Percentiles rank a stretch among this genome's conserved stretches.
Evolutionary conservation across 345 rosid species (phyloP).

Genomic region (Pugionium dolabratum): DNA sequence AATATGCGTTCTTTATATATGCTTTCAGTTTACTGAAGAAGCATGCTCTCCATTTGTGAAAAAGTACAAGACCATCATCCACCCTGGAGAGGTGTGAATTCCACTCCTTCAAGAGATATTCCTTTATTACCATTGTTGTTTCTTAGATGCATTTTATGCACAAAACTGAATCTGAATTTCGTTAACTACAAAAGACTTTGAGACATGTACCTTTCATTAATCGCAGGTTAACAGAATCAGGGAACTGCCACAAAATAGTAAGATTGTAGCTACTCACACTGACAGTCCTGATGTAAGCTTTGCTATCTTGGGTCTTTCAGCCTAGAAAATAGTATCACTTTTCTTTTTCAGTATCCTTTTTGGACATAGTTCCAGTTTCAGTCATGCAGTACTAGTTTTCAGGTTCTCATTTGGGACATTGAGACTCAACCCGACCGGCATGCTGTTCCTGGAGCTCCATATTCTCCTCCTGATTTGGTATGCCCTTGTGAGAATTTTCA

Average conservation of each 20-base stretch:
- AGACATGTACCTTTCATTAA: slow-evolving; percentile 3
- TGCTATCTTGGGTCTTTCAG: neutral
- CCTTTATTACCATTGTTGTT: neutral
- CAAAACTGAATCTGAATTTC: neutral
- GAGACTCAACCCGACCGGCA: slow-evolving; percentile 24
- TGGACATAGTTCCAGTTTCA: slow-evolving; percentile 10
- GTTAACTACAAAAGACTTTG: neutral
- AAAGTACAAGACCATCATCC: slow-evolving; percentile 57
- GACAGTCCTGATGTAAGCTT: slow-evolving; percentile 82
- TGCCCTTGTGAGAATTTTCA: neutral
- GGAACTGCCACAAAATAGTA: slow-evolving; percentile 84
- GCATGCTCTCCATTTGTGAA: slow-evolving; percentile 84
- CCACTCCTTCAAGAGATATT: neutral
- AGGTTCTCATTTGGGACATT: slow-evolving; percentile 50
- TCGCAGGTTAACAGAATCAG: slow-evolving; percentile 91
- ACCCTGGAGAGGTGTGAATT: slow-evolving; percentile 61
- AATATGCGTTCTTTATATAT: no score
- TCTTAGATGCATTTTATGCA: neutral
- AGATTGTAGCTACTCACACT: slow-evolving; percentile 30
- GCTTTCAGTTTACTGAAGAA: neutral
- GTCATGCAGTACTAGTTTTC: slow-evolving; percentile 31
- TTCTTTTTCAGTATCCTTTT: neutral
- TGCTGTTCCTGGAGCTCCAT: slow-evolving; percentile 84
- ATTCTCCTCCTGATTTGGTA: slow-evolving; percentile 94
- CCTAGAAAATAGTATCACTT: neutral